These are phyloP conservation scores for Blechomonas ayalai DNA, from an alignment of 208 protist species.

Conservation along the genomic window DNA sequence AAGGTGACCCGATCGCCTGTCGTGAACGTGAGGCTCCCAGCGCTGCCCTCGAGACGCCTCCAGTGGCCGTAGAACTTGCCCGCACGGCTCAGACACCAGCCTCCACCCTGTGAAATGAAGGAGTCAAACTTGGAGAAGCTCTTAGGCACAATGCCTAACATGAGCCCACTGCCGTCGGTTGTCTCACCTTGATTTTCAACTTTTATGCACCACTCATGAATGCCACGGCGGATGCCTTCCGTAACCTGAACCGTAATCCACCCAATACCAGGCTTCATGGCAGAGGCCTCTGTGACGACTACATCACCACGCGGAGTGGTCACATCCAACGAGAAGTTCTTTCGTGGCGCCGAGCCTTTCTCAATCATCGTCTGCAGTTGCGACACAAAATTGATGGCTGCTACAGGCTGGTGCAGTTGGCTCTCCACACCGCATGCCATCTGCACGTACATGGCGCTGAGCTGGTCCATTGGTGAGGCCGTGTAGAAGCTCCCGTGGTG, in stretches of 20 bases:
- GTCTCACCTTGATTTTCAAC: conserved; percentile 90
- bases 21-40: conserved; percentile 55
- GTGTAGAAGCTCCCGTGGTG: not conserved
- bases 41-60: conserved; percentile 59
- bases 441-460: conserved; percentile 63
- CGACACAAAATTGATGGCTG: conserved; percentile 66
- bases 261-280: conserved; percentile 85
- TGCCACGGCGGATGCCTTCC: conserved; percentile 75
- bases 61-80: conserved; percentile 93
- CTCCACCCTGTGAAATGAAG: conserved; percentile 89
- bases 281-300: conserved; percentile 82
- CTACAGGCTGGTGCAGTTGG: conserved; percentile 55
- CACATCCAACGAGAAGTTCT: conserved; percentile 85
- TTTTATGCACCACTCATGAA: conserved; percentile 90
- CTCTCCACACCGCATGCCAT: conserved; percentile 62
- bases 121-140: conserved; percentile 88
- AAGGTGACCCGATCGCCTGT: conserved; percentile 87
- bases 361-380: conserved; percentile 62
- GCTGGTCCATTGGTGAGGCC: conserved; percentile 60
- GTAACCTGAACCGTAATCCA: conserved; percentile 91
- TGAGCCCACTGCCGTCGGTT: conserved; percentile 87
- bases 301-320: conserved; percentile 85
- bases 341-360: conserved; percentile 54
- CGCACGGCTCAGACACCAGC: conserved; percentile 89
- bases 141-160: conserved; percentile 90